These are phyloP conservation scores for Amanita rimosa DNA, from an alignment of 768 basidiomycete species.

Conservation along the genomic window DNA sequence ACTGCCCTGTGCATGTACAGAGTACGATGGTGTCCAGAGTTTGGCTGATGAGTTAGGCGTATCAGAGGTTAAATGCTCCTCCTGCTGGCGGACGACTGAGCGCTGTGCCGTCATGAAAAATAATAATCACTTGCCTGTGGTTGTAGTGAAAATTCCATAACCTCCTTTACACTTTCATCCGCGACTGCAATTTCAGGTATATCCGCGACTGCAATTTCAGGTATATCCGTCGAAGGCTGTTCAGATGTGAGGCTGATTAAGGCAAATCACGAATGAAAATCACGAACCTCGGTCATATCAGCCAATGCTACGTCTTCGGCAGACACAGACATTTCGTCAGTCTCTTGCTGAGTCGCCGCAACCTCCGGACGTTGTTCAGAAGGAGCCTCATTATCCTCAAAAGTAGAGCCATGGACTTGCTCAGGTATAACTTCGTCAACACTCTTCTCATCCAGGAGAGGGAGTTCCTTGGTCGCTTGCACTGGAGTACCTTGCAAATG, in stretches of 20 bases:
- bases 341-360: not conserved
- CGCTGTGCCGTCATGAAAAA: not conserved
- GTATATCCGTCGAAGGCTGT: not conserved
- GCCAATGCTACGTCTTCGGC: not conserved
- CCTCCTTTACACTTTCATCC: too few relatives aligned
- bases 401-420: not conserved
- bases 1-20: conserved; percentile 28
- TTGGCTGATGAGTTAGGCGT: conserved; percentile 3
- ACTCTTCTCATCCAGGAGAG: not conserved
- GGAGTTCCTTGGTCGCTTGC: not conserved
- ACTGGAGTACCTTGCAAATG: conserved; percentile 26
- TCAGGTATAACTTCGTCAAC: not conserved
- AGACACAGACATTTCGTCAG: not conserved
- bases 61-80: not conserved
- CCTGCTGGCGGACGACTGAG: not conserved
- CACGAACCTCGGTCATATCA: not conserved
- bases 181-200: too few relatives aligned
- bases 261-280: not conserved
- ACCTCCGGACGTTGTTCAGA: not conserved
- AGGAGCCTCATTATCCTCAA: too few relatives aligned
- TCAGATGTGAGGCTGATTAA: not conserved
- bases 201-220: too few relatives aligned
- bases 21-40: conserved; percentile 31
- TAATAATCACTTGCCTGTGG: not conserved
- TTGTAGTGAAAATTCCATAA: too few relatives aligned